Conservation (phyloP, 495 filamentous ascomycete genomes). For the Tuber microsphaerosporum region DNA sequence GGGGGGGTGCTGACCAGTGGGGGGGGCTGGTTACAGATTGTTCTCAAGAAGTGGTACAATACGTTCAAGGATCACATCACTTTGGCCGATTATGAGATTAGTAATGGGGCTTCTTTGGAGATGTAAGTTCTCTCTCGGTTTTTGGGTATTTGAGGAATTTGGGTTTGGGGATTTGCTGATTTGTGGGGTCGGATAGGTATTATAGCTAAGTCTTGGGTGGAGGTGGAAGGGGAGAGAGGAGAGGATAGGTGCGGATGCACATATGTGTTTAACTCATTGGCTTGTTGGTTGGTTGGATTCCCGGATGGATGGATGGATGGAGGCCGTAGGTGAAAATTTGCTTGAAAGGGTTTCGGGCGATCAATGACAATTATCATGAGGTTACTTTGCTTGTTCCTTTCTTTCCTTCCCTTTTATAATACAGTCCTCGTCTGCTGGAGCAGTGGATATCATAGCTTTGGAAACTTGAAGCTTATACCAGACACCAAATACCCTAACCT, state of each 20-base stretch:
- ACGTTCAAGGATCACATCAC: slow-evolving; percentile 41
- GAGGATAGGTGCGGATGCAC: no score
- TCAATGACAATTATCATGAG: background rate
- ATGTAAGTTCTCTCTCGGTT: slow-evolving; percentile 22
- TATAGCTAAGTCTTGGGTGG: background rate
- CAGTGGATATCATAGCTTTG: background rate
- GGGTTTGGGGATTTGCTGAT: background rate
- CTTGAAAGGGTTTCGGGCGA: background rate
- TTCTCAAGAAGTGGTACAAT: slow-evolving; percentile 40
- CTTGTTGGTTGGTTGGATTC: background rate
- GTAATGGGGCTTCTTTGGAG: slow-evolving; percentile 37
- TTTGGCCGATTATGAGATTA: slow-evolving; percentile 39
- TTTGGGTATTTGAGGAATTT: no score
- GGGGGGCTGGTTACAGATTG: slow-evolving; percentile 19
- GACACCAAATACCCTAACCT: background rate
- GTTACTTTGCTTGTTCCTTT: background rate
- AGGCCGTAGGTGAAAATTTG: background rate
- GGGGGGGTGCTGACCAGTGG: background rate
- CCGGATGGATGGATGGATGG: background rate
- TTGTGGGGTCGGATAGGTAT: background rate
- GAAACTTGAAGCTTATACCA: background rate
- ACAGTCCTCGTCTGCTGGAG: background rate
- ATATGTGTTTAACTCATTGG: background rate
- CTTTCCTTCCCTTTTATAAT: background rate
- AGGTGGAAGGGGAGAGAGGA: no score